Evolutionary conservation across 2,329 filamentous ascomycete genomes (phyloP), one percentile per base, ranked within the genome.

Genomic region (Huntiella bhutanensis): DNA sequence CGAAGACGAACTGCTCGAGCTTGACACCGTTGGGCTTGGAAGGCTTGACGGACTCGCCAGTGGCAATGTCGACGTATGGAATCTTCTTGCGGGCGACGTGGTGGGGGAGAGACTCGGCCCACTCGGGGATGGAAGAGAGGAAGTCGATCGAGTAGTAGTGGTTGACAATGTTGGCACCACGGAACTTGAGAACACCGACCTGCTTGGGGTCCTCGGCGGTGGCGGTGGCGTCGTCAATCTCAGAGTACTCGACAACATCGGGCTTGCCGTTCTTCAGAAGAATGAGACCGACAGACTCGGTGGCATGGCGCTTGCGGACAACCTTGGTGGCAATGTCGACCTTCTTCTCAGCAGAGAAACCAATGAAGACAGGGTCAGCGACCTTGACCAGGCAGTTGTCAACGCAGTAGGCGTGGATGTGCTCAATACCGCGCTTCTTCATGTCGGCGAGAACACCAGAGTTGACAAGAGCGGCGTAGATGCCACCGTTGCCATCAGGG

Each of bases 61-160:
- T 80, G 59, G 80, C 69, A 11, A 79, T 71, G 59, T 94, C 77
- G 53, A 84, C 73, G 59, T 75, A 80, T 8, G 88, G 87, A 52
- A 98, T 98, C 82, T 98, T 98, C 81, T 98, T 98, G 62, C 82
- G 78, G 39, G 91, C 91, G 52, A 98, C 79, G 69, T 98, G 91
- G 63, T 96, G 91, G 12, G 88, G 88, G 45, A 98, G 75, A 62
- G 80, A 77, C 65, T 86, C 72, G 13, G 75, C 77, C 83, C 85
- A 95, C 55, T 77, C 67, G 49, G 91, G 86, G 55, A 95, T 94
- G 52, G 76, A 80, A 62, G 94, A 82, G 42, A 98, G 73, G 73
- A 95, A 96, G 54, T 73, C 68, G 70, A 87, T 88, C 41, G 85
- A 93, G 69, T 98, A 98, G 75, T 96, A 98, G 72, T 98, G 91